Evolutionary conservation across 2,329 filamentous ascomycete genomes (phyloP).

Genomic region (Nothopassalora personata): DNA sequence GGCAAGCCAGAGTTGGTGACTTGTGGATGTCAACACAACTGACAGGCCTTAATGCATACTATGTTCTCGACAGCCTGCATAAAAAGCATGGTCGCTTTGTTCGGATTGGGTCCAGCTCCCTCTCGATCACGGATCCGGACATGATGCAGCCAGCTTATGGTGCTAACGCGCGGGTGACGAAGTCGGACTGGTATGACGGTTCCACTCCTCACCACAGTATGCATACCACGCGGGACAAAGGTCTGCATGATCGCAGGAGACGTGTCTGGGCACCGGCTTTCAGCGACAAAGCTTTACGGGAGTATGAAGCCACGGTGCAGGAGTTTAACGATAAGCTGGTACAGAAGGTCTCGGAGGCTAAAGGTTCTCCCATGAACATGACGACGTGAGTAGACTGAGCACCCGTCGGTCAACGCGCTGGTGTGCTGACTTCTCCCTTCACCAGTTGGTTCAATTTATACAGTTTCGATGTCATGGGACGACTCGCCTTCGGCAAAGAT

Average conservation of each 20-base stretch:
- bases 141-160: conserved; percentile 37
- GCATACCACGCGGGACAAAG: conserved; percentile 35
- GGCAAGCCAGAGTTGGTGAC: conserved; percentile 29
- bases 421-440: not conserved
- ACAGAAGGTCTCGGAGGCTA: conserved; percentile 22
- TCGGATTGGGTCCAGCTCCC: conserved; percentile 33
- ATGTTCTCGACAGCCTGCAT: conserved; percentile 30
- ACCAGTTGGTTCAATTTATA: conserved; percentile 37
- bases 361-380: conserved; percentile 33
- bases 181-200: conserved; percentile 39
- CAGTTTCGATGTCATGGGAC: conserved; percentile 44
- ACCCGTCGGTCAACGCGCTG: not conserved
- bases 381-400: conserved; percentile 20
- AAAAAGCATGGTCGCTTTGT: conserved; percentile 34
- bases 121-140: conserved; percentile 36
- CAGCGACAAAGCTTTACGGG: conserved; percentile 37
- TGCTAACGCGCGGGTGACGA: conserved; percentile 35
- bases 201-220: conserved; percentile 34
- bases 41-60: conserved; percentile 24
- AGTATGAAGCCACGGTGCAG: conserved; percentile 38
- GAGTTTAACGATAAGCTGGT: conserved; percentile 35
- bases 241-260: conserved; percentile 36
- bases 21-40: conserved; percentile 29
- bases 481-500: conserved; percentile 41
- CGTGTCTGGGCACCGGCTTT: conserved; percentile 41